phyloP scores from a whole-genome alignment of 1,139 yeast genomes.

The Debaryomycetaceae sp. region DNA sequence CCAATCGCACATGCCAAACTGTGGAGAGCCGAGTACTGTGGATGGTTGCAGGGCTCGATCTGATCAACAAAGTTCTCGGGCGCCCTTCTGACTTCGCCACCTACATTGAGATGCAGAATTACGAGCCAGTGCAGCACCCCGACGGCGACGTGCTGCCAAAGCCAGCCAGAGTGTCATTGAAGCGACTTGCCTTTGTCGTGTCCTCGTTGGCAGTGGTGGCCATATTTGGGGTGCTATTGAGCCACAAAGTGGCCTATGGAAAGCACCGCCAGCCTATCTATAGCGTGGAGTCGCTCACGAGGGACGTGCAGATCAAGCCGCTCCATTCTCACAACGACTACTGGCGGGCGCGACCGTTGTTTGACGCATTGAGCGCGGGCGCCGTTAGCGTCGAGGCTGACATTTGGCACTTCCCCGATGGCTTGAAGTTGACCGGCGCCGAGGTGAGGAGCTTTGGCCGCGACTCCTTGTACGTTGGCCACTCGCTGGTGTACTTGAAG shows the following conservation, averaged over 20 bases:
- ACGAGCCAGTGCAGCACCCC: no score
- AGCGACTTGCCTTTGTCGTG: no score
- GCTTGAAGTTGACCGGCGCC: slow-evolving; percentile 21
- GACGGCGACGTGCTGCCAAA: no score
- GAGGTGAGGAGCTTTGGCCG: slow-evolving; percentile 21
- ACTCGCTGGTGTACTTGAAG: slow-evolving; percentile 46
- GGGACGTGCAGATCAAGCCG: slow-evolving; percentile 47
- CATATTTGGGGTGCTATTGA: background rate
- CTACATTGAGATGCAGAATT: no score
- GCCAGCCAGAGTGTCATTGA: no score
- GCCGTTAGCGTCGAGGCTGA: slow-evolving; percentile 68
- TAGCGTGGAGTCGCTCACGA: slow-evolving; percentile 33
- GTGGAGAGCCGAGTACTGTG: no score
- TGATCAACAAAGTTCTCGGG: no score
- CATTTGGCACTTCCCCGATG: slow-evolving; percentile 50
- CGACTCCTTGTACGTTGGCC: slow-evolving; percentile 61
- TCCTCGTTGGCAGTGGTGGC: background rate
- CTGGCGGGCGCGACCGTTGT: slow-evolving; percentile 60
- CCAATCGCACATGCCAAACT: no score
- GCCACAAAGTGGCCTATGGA: background rate
- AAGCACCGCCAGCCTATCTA: background rate
- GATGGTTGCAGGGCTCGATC: no score
- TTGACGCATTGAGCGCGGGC: slow-evolving; percentile 59
- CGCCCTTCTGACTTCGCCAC: no score
- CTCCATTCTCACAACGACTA: slow-evolving; percentile 77